Evolutionary conservation across 768 basidiomycete genomes (phyloP), one percentile per base, ranked within the genome.

Genomic region (Mycena latifolia): DNA sequence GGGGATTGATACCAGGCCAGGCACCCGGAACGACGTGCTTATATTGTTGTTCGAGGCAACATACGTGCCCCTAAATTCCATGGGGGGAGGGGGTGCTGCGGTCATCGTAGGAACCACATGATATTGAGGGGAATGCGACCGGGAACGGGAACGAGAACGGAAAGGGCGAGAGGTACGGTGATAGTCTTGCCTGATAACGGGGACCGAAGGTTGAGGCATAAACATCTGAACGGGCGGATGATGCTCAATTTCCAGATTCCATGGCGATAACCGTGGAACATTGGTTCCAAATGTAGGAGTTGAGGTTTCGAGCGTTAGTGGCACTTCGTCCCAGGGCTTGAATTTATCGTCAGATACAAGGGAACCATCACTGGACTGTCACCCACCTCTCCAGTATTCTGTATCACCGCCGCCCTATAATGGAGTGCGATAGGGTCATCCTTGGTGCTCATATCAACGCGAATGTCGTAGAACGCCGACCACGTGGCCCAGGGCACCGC

Each of bases 311-410:
- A 85, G 79, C 1, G n/a, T 79, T 3, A 84, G 70, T 2, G 79
- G 75, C 3, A 83, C 78, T 60, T 85, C 78, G 0, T 72, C 72
- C 83, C 83, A 86, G 47, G 78, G 75, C 80, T 84, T 47, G 57
- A 47, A 43, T 54, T 25, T 55, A 27, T 8, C 12, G 18, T 20
- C 8, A 33, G 20, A 43, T 3, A 14, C 17, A 62, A 39, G 35
- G n/a, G 11, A 47, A 41, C n/a, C n/a, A n/a, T n/a, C n/a, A n/a
- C n/a, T n/a, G 27, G 20, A 25, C 25, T 25, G 27, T 51, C 7
- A 28, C 74, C 25, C 57, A 79, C 82, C 74, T 85, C 83, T 33
- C 83, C 83, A 10, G 83, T 84, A 47, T 66, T 75, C 59, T 84
- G 84, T 0, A 70, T 76, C 53, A 84, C 80, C 3, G 73, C 71